phyloP scores from a whole-genome alignment of 1,139 yeast species.

The Hyphopichia burtonii region DNA sequence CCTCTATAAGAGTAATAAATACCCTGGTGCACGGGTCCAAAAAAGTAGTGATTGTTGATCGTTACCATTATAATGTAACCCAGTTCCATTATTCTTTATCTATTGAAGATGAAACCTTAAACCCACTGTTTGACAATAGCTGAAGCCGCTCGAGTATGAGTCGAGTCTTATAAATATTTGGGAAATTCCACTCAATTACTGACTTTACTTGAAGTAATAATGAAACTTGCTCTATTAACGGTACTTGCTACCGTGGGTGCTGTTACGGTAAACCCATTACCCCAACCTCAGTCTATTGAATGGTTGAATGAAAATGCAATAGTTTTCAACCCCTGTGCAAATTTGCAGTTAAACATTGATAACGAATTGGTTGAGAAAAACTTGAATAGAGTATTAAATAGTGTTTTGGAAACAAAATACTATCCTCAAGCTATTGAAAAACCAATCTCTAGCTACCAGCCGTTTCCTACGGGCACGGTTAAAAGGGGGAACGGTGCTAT shows the following conservation, averaged over 20 bases:
- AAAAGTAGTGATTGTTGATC: no score
- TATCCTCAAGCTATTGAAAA: slow-evolving; percentile 25
- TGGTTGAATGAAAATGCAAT: slow-evolving; percentile 11
- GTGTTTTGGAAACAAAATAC: slow-evolving; percentile 22
- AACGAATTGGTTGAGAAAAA: slow-evolving; percentile 14
- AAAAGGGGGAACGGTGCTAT: background rate
- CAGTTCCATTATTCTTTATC: no score
- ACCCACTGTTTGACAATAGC: no score
- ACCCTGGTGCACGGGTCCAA: no score
- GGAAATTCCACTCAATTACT: no score
- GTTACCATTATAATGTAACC: no score
- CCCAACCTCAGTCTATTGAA: slow-evolving; percentile 9
- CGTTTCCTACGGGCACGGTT: slow-evolving; percentile 11
- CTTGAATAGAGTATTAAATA: slow-evolving; percentile 15
- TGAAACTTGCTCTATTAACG: no score
- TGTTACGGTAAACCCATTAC: slow-evolving; percentile 13
- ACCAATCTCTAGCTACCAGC: slow-evolving; percentile 11
- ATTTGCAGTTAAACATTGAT: slow-evolving; percentile 5
- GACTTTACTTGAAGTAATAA: no score
- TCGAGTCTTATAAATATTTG: no score
- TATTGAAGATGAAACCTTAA: no score
- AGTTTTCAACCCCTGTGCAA: slow-evolving; percentile 8
- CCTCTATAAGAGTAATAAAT: no score
- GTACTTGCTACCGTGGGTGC: background rate
- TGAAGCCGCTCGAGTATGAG: no score